Conservation (phyloP, 2,329 filamentous ascomycete genomes). For the Monosporascus sp. region DNA sequence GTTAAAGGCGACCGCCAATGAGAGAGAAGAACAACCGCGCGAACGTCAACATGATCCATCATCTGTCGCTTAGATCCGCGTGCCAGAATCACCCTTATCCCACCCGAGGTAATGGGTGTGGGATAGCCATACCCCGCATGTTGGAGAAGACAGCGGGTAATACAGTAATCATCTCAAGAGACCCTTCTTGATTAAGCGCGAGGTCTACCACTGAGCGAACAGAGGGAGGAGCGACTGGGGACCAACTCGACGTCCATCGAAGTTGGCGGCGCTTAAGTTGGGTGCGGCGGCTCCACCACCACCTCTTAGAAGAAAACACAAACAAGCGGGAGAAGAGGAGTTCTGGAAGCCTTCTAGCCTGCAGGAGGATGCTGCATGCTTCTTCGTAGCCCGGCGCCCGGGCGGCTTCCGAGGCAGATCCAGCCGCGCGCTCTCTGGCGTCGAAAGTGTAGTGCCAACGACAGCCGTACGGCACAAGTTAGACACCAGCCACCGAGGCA, state of each 20-base stretch:
- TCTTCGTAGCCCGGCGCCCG: background rate
- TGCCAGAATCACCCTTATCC: background rate
- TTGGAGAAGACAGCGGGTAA: background rate
- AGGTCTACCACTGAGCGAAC: background rate
- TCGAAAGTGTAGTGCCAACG: background rate
- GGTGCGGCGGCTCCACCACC: background rate
- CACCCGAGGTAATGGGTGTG: background rate
- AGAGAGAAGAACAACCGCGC: background rate
- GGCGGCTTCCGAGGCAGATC: background rate
- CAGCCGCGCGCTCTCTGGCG: background rate
- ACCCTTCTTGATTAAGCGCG: background rate
- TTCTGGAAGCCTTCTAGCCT: background rate
- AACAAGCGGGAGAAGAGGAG: background rate
- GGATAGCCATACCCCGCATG: background rate
- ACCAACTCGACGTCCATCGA: background rate
- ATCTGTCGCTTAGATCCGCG: background rate
- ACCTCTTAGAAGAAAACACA: background rate
- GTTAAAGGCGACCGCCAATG: background rate
- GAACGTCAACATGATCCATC: background rate
- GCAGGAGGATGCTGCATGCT: background rate
- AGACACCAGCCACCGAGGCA: conserved; percentile 11
- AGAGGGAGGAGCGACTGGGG: background rate
- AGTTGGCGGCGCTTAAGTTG: background rate
- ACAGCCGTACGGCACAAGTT: conserved; percentile 11
- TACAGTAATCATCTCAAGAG: background rate